Conservation (phyloP, 169 alveolate genomes). For the Amoebophrya sp. region DNA sequence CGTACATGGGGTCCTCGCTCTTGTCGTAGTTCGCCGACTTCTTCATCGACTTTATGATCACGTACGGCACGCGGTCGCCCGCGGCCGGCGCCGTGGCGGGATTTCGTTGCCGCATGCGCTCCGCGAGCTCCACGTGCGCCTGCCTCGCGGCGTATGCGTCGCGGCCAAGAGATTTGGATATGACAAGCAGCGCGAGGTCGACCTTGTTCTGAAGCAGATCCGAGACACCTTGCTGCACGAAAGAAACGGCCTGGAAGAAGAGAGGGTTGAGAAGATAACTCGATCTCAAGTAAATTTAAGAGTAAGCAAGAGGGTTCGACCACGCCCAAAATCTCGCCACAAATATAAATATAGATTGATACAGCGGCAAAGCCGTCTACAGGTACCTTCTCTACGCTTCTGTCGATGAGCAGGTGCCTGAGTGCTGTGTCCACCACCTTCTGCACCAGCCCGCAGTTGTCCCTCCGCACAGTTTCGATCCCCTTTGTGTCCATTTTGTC, state of each 20-base stretch:
- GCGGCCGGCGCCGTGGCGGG: slow-evolving; percentile 91
- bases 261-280: no score
- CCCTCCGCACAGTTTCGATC: slow-evolving; percentile 30
- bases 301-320: no score
- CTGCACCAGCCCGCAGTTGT: slow-evolving; percentile 23
- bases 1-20: slow-evolving; percentile 98
- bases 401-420: no score
- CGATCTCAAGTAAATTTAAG: no score
- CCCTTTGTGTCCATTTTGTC: slow-evolving; percentile 31
- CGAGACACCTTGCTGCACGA: slow-evolving; percentile 37
- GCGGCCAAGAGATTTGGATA: slow-evolving; percentile 88
- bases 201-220: slow-evolving; percentile 88
- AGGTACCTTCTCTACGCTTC: no score
- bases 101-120: slow-evolving; percentile 84
- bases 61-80: slow-evolving; percentile 96
- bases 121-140: slow-evolving; percentile 98
- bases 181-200: slow-evolving; percentile 90
- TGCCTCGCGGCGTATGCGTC: slow-evolving; percentile 84
- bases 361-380: no score
- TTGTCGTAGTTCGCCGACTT: slow-evolving; percentile 65
- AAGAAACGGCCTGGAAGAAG: slow-evolving; percentile 34
- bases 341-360: no score
- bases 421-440: no score
- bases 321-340: no score
- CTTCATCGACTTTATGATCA: slow-evolving; percentile 12